These are phyloP conservation scores for Albophoma yamanashiensis DNA, from an alignment of 2,329 filamentous ascomycete species.

Conservation along the genomic window DNA sequence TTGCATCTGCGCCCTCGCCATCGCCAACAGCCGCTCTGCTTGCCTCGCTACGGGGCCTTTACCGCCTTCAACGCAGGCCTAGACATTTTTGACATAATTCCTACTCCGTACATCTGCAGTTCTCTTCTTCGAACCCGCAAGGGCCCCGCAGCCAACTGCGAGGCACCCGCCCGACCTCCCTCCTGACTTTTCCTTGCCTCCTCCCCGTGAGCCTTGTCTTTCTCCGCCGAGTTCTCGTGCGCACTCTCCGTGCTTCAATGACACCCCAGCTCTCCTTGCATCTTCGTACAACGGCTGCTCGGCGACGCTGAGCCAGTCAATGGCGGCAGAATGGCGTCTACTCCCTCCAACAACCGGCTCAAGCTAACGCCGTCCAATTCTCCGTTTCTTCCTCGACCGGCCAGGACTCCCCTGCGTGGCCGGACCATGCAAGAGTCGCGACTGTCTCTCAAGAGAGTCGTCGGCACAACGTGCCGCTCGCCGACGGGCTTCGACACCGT, in stretches of 20 bases:
- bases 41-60: background rate
- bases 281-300: background rate
- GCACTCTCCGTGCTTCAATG: conserved; percentile 6
- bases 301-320: conserved; percentile 22
- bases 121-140: background rate
- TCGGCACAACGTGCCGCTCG: conserved; percentile 80
- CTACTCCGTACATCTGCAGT: conserved; percentile 2
- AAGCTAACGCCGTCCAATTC: conserved; percentile 70
- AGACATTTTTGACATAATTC: conserved; percentile 2
- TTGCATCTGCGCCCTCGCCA: background rate
- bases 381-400: conserved; percentile 51
- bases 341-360: conserved; percentile 46
- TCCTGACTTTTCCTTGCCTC: background rate
- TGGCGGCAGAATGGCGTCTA: conserved; percentile 48
- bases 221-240: background rate
- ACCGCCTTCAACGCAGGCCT: background rate
- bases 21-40: background rate
- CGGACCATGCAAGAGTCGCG: conserved; percentile 40
- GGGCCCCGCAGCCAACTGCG: background rate
- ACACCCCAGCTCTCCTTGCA: conserved; percentile 1
- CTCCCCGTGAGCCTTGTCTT: background rate
- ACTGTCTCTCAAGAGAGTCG: conserved; percentile 70
- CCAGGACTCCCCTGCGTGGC: conserved; percentile 50
- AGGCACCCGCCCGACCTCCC: background rate
- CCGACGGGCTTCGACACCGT: conserved; percentile 81